These are phyloP conservation scores for Ceraceosorus bombacis DNA, from an alignment of 1,284 basidiomycete genomes.

Conservation along the genomic window DNA sequence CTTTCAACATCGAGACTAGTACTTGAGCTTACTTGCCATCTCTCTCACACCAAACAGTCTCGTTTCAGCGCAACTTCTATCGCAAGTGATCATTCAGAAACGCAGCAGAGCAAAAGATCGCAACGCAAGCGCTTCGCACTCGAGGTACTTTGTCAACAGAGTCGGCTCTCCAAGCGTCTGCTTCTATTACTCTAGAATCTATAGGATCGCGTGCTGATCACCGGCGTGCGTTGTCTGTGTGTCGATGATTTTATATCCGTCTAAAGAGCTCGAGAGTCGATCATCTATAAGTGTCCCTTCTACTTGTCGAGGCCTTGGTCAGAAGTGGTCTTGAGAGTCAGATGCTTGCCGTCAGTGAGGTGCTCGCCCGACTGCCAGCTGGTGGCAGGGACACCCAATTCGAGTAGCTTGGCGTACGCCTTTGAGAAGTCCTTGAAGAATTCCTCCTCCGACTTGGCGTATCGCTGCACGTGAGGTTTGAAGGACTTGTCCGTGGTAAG, in stretches of 20 bases:
- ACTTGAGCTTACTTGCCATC: not conserved
- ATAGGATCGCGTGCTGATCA: too few relatives aligned
- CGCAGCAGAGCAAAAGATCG: not conserved
- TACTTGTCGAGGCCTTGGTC: too few relatives aligned
- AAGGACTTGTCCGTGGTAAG: conserved; percentile 15
- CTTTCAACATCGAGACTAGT: too few relatives aligned
- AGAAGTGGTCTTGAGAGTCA: too few relatives aligned
- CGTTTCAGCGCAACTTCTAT: conserved; percentile 45
- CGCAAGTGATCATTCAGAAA: conserved; percentile 25
- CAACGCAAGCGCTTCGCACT: too few relatives aligned
- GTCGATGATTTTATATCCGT: too few relatives aligned
- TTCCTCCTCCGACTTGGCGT: conserved; percentile 44
- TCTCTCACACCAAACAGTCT: conserved; percentile 19
- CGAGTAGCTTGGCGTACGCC: conserved; percentile 49
- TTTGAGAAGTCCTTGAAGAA: conserved; percentile 50
- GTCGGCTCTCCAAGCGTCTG: too few relatives aligned
- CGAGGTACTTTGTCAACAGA: too few relatives aligned
- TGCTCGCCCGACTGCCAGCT: not conserved
- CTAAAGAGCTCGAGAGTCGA: too few relatives aligned
- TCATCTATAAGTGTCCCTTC: too few relatives aligned
- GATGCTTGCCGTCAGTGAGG: not conserved
- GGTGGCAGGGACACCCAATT: conserved; percentile 35
- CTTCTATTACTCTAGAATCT: too few relatives aligned
- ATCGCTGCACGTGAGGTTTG: conserved; percentile 39
- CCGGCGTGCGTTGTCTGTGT: too few relatives aligned